Evolutionary conservation across 148 eudicot genomes (phyloP).

Genomic region (Salicornia ramosissima): DNA sequence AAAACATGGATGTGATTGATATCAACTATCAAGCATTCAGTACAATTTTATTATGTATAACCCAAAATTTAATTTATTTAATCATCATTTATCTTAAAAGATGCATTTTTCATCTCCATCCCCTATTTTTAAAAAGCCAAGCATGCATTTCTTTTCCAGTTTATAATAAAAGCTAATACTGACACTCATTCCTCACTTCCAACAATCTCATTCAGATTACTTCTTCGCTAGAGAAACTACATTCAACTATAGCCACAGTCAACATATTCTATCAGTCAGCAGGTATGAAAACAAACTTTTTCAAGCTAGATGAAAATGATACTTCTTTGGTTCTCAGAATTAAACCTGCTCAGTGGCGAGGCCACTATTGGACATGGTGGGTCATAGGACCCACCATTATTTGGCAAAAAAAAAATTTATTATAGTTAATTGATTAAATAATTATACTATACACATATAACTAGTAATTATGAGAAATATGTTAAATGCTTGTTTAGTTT

Average conservation of each 20-base stretch:
- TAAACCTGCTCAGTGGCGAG: too few relatives aligned
- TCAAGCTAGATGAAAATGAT: too few relatives aligned
- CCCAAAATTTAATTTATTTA: neutral
- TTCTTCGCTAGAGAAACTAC: neutral
- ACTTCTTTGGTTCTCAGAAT: too few relatives aligned
- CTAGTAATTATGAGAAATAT: too few relatives aligned
- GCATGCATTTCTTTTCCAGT: neutral
- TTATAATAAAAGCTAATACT: neutral
- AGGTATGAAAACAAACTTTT: too few relatives aligned
- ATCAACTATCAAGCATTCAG: conserved; percentile 9
- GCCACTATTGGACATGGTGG: too few relatives aligned
- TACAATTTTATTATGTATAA: neutral
- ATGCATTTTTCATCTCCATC: neutral
- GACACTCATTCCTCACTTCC: neutral
- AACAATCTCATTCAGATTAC: neutral
- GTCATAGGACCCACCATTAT: too few relatives aligned
- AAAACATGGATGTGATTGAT: neutral
- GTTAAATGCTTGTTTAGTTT: too few relatives aligned
- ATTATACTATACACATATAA: too few relatives aligned
- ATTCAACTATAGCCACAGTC: neutral
- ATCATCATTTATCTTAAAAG: neutral
- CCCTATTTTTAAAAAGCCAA: neutral
- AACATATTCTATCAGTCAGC: neutral
- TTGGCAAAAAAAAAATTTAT: too few relatives aligned
- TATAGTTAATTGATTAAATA: too few relatives aligned